A percentile compares a stretch with the other conserved stretches of the same genome.
These are phyloP conservation scores for Trypethelium eluteriae DNA, from an alignment of 495 filamentous ascomycete genomes.

Conservation along the genomic window DNA sequence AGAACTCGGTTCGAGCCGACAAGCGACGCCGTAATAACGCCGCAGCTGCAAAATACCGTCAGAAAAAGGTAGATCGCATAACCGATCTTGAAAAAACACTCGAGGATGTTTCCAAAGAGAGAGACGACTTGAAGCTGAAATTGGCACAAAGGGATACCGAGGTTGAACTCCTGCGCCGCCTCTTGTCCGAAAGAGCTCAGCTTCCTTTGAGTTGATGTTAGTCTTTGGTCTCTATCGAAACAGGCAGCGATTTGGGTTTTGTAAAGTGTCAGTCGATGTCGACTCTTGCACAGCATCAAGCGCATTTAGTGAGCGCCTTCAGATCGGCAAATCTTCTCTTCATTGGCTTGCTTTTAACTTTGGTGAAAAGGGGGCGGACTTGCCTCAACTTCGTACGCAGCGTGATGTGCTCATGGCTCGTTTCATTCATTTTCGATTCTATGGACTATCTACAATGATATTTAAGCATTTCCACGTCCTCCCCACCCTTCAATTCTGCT, in stretches of 20 bases:
- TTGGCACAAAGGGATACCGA: conserved; percentile 21
- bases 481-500: neutral
- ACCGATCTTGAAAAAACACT: conserved; percentile 29
- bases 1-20: neutral
- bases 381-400: neutral
- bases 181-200: neutral
- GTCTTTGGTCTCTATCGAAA: neutral
- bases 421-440: neutral
- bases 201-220: neutral
- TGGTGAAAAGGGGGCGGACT: neutral
- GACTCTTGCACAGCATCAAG: neutral
- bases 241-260: neutral
- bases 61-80: conserved; percentile 35
- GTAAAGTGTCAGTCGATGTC: neutral
- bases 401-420: neutral
- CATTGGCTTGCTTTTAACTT: neutral
- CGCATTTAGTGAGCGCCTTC: neutral
- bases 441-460: neutral
- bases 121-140: conserved; percentile 20
- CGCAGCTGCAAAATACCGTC: conserved; percentile 35
- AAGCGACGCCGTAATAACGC: conserved; percentile 33
- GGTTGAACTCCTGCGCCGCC: conserved; percentile 17
- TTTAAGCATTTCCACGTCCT: neutral
- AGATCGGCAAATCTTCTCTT: neutral
- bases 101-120: conserved; percentile 20